A percentile compares a stretch with the other conserved stretches of the same genome.
Conservation (phyloP, 1,284 basidiomycete genomes). For the Coriolopsis trogii region DNA sequence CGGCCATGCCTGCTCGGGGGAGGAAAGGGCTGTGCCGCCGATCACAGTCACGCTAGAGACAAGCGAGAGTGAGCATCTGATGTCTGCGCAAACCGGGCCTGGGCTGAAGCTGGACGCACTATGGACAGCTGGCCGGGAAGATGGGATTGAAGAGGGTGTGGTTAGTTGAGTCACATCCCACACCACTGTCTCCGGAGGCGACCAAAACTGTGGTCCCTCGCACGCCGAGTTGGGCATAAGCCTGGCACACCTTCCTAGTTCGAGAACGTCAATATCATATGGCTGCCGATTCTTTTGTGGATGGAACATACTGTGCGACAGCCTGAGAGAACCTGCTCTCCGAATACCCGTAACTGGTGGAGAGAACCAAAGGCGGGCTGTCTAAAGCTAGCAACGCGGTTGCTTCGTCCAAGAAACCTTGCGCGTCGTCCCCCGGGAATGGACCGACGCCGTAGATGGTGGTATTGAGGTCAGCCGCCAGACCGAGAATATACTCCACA, state of each 20-base stretch:
- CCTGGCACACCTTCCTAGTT: constrained; percentile 23
- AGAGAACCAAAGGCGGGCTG: constrained; percentile 58
- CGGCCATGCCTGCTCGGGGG: constrained; percentile 49
- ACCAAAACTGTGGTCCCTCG: constrained; percentile 64
- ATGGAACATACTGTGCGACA: constrained; percentile 13
- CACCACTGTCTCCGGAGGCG: constrained; percentile 62
- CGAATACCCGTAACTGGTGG: constrained; percentile 49
- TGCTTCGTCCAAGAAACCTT: constrained; percentile 17
- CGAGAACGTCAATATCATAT: neutral
- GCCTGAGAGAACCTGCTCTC: constrained; percentile 29
- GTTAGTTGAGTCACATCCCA: constrained; percentile 54
- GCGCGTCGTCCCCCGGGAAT: constrained; percentile 16
- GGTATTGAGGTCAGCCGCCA: constrained; percentile 51
- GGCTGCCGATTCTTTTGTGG: neutral
- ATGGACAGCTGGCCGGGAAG: constrained; percentile 69
- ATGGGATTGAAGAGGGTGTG: constrained; percentile 56
- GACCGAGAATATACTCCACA: constrained; percentile 59
- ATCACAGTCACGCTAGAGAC: constrained; percentile 67
- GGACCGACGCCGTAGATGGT: constrained; percentile 21
- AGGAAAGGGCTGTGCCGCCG: constrained; percentile 50
- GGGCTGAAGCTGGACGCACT: constrained; percentile 21
- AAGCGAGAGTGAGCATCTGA: no score
- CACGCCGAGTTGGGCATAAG: constrained; percentile 49
- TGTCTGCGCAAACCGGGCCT: neutral
- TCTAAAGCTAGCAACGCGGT: constrained; percentile 43